Base-by-base conservation (phyloP, 2,329 filamentous ascomycete genomes). In the Leptodontidium sp. region DNA sequence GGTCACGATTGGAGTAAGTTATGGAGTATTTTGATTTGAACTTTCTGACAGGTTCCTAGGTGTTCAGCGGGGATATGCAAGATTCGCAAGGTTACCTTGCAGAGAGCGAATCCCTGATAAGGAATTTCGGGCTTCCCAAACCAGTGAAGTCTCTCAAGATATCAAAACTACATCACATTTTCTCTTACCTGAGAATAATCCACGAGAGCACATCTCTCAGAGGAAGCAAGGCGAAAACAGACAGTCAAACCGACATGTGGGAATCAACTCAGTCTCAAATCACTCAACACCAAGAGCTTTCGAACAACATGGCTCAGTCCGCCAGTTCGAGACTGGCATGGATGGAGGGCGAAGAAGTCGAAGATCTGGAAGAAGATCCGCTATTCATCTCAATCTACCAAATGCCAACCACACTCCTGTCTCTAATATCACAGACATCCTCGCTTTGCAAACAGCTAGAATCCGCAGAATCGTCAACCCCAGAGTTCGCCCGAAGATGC, bases 1-100 rank as follows among this genome's bases (percentile, higher is more conserved):
- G 69, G 69, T 71, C 5, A 71, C 69, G 4, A 71, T 71, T 52
- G 69, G 69, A 32, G 69, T 71, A 65, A 59, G 66, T 55, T 21
- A 47, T 15, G 17, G 15, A 3, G 2, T 40, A 29, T 7, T 38
- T 5, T 14, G 4, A 21, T 1, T 14, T 26, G 35, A 38, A 8
- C 21, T 21, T 29, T 50, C 12, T 64, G 14, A 32, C 17, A 17
- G 11, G 2, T 12, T 12, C 1, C 17, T 26, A 71, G 69, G 69
- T 71, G 24, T 67, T 71, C 35, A 68, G 64, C 38, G 69, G 69
- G 4, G 67, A 71, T 35, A 69, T 68, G 67, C 64, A 69, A 64
- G 67, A 68, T 24, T 67, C 64, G 8, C 64, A 71, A 21, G 26
- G 17, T n/a, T 69, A 71, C 26, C 52, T 71, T 5, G 64, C 67